Conservation (phyloP, 208 protist species). For the Wallacemonas rigidus region DNA sequence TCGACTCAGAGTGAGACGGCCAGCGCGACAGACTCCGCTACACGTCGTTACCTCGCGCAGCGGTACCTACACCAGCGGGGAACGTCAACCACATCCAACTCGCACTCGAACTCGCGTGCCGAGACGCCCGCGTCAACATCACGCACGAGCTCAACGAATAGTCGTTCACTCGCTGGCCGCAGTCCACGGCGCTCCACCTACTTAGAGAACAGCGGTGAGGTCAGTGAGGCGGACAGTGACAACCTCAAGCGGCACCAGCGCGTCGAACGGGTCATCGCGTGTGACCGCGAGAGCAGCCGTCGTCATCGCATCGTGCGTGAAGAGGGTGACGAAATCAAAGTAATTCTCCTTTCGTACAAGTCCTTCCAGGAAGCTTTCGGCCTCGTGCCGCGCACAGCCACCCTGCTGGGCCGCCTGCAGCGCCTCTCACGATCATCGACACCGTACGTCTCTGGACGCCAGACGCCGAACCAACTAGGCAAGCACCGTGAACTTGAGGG, state of each 20-base stretch:
- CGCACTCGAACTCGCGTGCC: background rate
- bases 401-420: background rate
- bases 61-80: background rate
- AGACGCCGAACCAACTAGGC: no score
- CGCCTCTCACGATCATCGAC: background rate
- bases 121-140: background rate
- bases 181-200: background rate
- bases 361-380: background rate
- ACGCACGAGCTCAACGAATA: background rate
- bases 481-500: no score
- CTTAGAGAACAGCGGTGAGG: background rate
- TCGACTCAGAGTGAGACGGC: background rate
- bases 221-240: background rate
- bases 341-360: background rate
- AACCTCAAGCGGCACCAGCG: background rate
- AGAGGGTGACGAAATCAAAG: conserved; percentile 1
- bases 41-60: background rate
- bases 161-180: background rate
- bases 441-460: background rate
- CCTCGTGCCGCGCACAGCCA: background rate
- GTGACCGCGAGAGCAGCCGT: background rate
- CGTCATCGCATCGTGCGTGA: background rate
- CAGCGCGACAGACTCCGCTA: background rate
- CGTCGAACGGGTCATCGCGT: background rate
- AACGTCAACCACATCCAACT: background rate